Evolutionary conservation across 352 stramenopile species (phyloP).

Genomic region (Pythium myriotylum): DNA sequence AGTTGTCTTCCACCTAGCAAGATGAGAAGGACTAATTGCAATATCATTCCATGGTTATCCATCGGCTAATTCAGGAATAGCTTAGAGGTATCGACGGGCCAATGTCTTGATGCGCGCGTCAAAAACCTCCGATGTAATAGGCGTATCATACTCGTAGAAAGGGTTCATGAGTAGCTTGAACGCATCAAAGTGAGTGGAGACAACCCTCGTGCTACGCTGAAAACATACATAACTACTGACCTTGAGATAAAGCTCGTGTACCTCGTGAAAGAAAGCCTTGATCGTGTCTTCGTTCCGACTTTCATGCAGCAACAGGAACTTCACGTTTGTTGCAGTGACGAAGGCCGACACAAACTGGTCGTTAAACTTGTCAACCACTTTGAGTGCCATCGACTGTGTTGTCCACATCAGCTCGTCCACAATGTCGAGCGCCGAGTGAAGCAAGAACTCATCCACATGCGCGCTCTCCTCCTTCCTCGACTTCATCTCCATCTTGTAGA

Average conservation of each 20-base stretch:
- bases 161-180: slow-evolving; percentile 94
- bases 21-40: slow-evolving; percentile 40
- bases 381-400: slow-evolving; percentile 92
- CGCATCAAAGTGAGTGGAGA: slow-evolving; percentile 14
- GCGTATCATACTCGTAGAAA: slow-evolving; percentile 96
- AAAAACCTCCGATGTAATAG: slow-evolving; percentile 93
- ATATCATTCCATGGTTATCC: slow-evolving; percentile 27
- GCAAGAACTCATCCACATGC: slow-evolving; percentile 97
- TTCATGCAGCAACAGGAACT: slow-evolving; percentile 96
- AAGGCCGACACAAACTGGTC: slow-evolving; percentile 97
- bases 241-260: slow-evolving; percentile 98
- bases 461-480: slow-evolving; percentile 81
- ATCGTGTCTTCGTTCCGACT: slow-evolving; percentile 95
- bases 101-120: slow-evolving; percentile 90
- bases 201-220: no score
- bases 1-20: slow-evolving; percentile 30
- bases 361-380: slow-evolving; percentile 95
- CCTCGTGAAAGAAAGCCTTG: slow-evolving; percentile 96
- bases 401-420: slow-evolving; percentile 96
- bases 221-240: slow-evolving; percentile 39
- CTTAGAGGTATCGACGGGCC: slow-evolving; percentile 86
- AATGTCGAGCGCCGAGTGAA: slow-evolving; percentile 97
- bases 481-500: slow-evolving; percentile 90
- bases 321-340: slow-evolving; percentile 94
- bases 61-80: slow-evolving; percentile 4